Evolutionary conservation across 225 moss, liverwort and hornwort genomes (phyloP), one percentile per base, ranked within the genome.

Genomic region (Lunularia cruciata): DNA sequence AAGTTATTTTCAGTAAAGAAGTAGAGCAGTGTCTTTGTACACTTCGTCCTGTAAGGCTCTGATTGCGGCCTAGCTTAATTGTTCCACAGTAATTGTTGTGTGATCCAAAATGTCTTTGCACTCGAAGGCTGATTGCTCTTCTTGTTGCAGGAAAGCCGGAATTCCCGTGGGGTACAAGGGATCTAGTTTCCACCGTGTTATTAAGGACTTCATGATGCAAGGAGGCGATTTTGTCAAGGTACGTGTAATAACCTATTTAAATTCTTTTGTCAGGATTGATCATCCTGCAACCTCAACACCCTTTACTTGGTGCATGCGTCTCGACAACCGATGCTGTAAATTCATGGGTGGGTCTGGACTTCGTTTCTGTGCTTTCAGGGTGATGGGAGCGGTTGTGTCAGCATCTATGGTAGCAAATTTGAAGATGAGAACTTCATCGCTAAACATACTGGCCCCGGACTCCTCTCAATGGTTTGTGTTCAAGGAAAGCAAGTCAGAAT

Each of bases 151-250:
- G 76, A 91, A 91, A 76, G 88, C 85, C 25, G 88, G 88, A 25
- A 88, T 79, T 57, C 86, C 88, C 32, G 76, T 91, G 26, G 91
- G 91, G 61, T 88, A 85, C 68, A 91, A 91, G 54, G 69, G 77
- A 60, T 88, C 86, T 19, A 86, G 86, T 47, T 88, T 91, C 36
- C 91, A 91, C 77, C 88, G 88, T 45, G 88, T 88, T 12, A 91
- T 91, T 61, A 91, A 91, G 69, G 91, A 91, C 76, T 91, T 91
- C 71, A 91, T 91, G 88, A 86, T 91, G 60, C 88, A 88, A 63
- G 88, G 91, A 30, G 91, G 91, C 13, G 91, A 91, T 67, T 91
- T 91, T 40, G 86, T 91, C 63, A 91, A 91, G 85, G 85, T 85
- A 60, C 20, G n/a, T n/a, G n/a, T n/a, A n/a, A n/a, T n/a, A n/a